These are phyloP conservation scores for Starmerella apicola DNA, from an alignment of 805 yeast species.

Conservation along the genomic window DNA sequence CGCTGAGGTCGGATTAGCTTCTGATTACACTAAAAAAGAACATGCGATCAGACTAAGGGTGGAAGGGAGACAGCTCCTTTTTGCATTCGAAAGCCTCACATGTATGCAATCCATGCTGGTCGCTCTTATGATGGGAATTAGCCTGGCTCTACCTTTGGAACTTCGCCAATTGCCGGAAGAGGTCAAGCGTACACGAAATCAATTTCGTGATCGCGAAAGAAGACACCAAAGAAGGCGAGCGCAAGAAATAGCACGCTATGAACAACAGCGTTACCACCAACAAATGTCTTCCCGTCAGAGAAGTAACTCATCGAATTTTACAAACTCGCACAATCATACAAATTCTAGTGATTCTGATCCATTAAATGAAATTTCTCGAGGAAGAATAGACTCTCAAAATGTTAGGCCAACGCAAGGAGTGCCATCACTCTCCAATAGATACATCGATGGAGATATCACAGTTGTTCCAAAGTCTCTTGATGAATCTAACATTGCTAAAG, in stretches of 20 bases:
- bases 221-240: conserved; percentile 4
- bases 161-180: conserved; percentile 62
- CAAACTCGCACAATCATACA: no score
- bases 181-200: conserved; percentile 12
- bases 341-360: no score
- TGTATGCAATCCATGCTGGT: conserved; percentile 71
- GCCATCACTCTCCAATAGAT: no score
- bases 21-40: conserved; percentile 58
- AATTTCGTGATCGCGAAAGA: conserved; percentile 14
- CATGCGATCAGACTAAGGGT: conserved; percentile 44
- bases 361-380: no score
- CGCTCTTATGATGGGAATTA: conserved; percentile 61
- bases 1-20: conserved; percentile 73
- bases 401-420: no score
- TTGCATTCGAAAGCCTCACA: conserved; percentile 50
- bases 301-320: no score
- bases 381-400: no score
- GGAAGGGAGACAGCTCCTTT: conserved; percentile 69
- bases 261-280: not conserved
- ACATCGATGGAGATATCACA: no score
- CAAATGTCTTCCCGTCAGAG: no score
- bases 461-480: no score
- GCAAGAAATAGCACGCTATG: not conserved
- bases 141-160: conserved; percentile 63
- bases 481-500: no score